Percentiles rank a stretch among this genome's conserved stretches.
These are phyloP conservation scores for Astraeus odoratus DNA, from an alignment of 768 basidiomycete species.

Conservation along the genomic window DNA sequence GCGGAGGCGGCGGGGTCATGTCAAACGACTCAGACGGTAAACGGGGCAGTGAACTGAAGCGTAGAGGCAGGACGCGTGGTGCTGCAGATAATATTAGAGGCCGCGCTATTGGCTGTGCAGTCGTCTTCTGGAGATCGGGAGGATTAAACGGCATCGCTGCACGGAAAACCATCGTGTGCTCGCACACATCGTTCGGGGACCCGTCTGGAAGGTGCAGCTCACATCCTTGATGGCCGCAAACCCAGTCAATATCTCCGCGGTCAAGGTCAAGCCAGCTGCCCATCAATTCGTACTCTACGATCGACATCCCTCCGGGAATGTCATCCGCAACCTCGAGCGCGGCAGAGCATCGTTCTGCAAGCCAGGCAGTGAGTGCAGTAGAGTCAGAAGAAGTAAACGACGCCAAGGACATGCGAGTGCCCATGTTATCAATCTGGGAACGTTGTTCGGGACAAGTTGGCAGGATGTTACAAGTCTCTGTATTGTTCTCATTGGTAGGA, in stretches of 20 bases:
- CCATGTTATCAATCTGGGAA: conserved; percentile 9
- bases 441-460: neutral
- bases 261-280: conserved; percentile 40
- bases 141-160: conserved; percentile 21
- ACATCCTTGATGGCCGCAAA: conserved; percentile 24
- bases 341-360: conserved; percentile 31
- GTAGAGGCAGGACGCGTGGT: conserved; percentile 13
- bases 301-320: conserved; percentile 28
- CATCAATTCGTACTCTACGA: conserved; percentile 41
- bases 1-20: conserved; percentile 5
- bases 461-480: conserved; percentile 1
- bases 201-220: conserved; percentile 26
- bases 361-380: conserved; percentile 28
- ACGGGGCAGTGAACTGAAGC: conserved; percentile 21
- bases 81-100: conserved; percentile 7
- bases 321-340: conserved; percentile 23
- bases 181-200: conserved; percentile 24
- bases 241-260: conserved; percentile 17
- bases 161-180: conserved; percentile 12
- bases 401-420: conserved; percentile 16
- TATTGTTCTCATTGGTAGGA: conserved; percentile 6
- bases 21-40: conserved; percentile 15
- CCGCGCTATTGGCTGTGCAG: conserved; percentile 3
- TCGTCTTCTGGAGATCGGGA: conserved; percentile 10
- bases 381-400: conserved; percentile 31